Base-by-base conservation (phyloP, 352 stramenopile genomes). In the Phytopythium vexans region DNA sequence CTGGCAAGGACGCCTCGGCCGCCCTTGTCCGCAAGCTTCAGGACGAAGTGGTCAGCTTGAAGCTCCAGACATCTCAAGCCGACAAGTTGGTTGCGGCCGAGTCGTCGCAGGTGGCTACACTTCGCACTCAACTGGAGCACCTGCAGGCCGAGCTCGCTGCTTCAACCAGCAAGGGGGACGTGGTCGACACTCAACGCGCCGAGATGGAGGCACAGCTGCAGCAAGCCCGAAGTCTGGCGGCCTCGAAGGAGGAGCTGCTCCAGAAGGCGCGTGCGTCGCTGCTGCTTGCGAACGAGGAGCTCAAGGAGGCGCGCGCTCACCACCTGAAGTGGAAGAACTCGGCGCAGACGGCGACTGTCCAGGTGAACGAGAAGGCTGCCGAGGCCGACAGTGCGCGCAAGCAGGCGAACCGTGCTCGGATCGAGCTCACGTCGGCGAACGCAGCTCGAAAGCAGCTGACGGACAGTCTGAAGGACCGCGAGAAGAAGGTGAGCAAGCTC, bases 291-390 rank as follows among this genome's bases (percentile, higher is more conserved):
- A 92, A 89, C 54, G 77, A 88, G 42, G 82, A 92, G 64, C 73
- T 92, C 6, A 89, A 92, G 64, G 70, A 83, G n/a, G 66, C 77
- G 10, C 78, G 69, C n/a, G 71, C 71, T 4, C 74, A 81, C 56
- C 63, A 70, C 7, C 52, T 81, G 33, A 92, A 92, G 62, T 89
- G 79, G 78, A 92, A 92, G 57, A 73, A 70, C 56, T 85, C 77
- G 16, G 67, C 77, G 1, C 73, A 89, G 55, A 65, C 60, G 8
- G 79, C 82, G 10, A 89, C 86, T 53, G 69, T 60, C 8, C 53
- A 82, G 31, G 66, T 86, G 55, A 80, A 72, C 12, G 82, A 86
- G 52, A 92, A 89, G 68, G 72, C 70, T 16, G 62, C 72, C 1
- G 82, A 92, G 37, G 74, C 74, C 21, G 82, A 92, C 35, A 86